Base-by-base conservation (phyloP, 148 eudicot species). In the Limonium bicolor region DNA sequence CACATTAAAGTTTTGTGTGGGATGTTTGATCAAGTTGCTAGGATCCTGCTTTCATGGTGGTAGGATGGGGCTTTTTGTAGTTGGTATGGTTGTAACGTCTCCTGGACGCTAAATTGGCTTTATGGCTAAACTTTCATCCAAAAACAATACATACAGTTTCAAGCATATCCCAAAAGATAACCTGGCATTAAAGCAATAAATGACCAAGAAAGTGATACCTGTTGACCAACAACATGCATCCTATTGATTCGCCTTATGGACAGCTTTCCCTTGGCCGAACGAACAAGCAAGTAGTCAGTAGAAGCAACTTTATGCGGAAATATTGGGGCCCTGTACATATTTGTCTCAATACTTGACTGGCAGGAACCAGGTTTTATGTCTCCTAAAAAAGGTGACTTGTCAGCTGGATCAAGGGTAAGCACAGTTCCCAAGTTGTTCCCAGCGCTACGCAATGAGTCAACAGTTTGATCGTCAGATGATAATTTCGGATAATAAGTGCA, bases 381-480 rank as follows among this genome's bases (percentile, higher is more conserved):
- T 60, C 95, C 99, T 41, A 90, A 79, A 49, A 90, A 90, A 46
- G 99, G 99, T 28, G 95, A 84, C 67, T 84, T 90, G 69, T 90
- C 99, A 73, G 88, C 77, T 40, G 87, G 86, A 65, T 90, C 95
- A 70, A 90, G 95, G 19, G 66, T 43, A 42, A 80, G 78, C 49
- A 90, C 71, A 33, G 69, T 78, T 51, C 99, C 99, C 69, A 84
- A 63, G 51, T 73, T 56, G 42, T 42, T 66, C 50, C 61, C 60
- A 45, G 56, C 67, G 71, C 55, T 90, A 9, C 92, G 76, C 59
- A 90, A 52, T 36, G 57, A 19, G 34, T 62, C 68, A 12, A 77
- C 95, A 51, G 58, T 73, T 67, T 90, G 99, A 68, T 84, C 99
- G 63, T 69, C 76, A 16, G 85, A 66, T 20, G 79, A 46, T 38